Percentiles rank a stretch among this genome's conserved stretches.
Conservation (phyloP, 257 asterid genomes). For the Solanum sejunctum region DNA sequence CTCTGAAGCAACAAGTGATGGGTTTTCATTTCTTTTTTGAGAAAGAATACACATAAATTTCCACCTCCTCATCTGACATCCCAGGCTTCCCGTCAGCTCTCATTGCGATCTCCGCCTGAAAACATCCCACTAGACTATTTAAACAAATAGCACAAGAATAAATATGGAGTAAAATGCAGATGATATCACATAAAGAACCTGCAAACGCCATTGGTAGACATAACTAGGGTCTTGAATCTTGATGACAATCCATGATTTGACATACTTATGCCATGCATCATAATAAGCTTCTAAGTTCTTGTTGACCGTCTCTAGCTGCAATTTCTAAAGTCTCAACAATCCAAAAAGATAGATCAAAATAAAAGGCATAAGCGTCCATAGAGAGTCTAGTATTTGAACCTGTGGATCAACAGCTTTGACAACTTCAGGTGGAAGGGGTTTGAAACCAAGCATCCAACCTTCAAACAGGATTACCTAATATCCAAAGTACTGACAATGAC, state of each 20-base stretch:
- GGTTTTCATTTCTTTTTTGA: not conserved
- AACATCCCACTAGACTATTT: not conserved
- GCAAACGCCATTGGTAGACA: conserved; percentile 90
- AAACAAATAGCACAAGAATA: not conserved
- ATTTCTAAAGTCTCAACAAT: conserved; percentile 5
- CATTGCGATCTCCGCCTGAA: conserved; percentile 96
- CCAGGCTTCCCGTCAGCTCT: conserved; percentile 71
- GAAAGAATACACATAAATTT: not conserved
- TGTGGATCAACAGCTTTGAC: conserved; percentile 88
- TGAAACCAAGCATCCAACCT: conserved; percentile 99
- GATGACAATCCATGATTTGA: conserved; percentile 85
- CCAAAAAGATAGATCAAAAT: not conserved
- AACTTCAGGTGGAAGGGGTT: conserved; percentile 58
- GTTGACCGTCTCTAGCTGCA: conserved; percentile 75
- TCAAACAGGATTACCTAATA: conserved; percentile 80
- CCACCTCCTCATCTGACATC: conserved; percentile 87
- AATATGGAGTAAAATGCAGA: not conserved
- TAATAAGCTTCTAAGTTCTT: conserved; percentile 71
- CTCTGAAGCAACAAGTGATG: not conserved
- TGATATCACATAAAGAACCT: conserved; percentile 27
- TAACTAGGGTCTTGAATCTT: conserved; percentile 80
- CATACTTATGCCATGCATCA: conserved; percentile 87
- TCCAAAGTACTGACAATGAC: not conserved
- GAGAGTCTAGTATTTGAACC: conserved; percentile 25
- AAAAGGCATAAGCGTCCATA: not conserved